A percentile compares a stretch with the other conserved stretches of the same genome.
Evolutionary conservation across 495 filamentous ascomycete species (phyloP).

Genomic region (Astrothelium macrocarpum): DNA sequence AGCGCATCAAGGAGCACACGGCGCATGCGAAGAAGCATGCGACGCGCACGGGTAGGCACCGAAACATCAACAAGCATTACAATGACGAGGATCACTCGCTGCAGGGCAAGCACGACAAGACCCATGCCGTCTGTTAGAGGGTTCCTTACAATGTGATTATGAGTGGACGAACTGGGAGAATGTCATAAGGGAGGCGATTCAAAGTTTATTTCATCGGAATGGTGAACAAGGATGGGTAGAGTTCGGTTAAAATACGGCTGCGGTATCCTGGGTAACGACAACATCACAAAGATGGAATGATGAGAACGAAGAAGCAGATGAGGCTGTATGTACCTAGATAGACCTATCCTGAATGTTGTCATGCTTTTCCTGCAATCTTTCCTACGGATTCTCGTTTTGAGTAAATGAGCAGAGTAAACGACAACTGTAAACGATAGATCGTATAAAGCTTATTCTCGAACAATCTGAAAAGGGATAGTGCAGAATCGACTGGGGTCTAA

Average conservation of each 20-base stretch:
- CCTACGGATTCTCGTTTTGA: neutral
- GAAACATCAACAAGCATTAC: conserved; percentile 56
- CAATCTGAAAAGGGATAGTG: too few species aligned
- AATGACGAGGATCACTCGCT: conserved; percentile 70
- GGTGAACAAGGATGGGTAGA: neutral
- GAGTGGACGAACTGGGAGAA: neutral
- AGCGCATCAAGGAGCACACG: conserved; percentile 54
- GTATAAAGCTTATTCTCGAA: too few species aligned
- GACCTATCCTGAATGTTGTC: neutral
- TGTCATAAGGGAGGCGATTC: neutral
- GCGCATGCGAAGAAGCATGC: conserved; percentile 52
- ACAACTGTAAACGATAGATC: too few species aligned
- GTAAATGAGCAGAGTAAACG: too few species aligned
- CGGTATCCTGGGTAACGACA: neutral
- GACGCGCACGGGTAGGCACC: conserved; percentile 45
- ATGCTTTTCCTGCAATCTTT: neutral
- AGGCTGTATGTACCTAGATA: neutral
- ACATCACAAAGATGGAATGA: neutral
- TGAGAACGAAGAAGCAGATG: neutral
- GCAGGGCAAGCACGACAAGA: conserved; percentile 83
- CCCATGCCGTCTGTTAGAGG: conserved; percentile 66
- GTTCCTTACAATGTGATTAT: too few species aligned
- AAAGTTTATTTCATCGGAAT: neutral
- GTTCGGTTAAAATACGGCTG: neutral
- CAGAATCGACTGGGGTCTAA: too few species aligned